Percentiles rank a stretch among this genome's conserved stretches.
These are phyloP conservation scores for Lachancea meyersii DNA, from an alignment of 805 yeast genomes.

Conservation along the genomic window DNA sequence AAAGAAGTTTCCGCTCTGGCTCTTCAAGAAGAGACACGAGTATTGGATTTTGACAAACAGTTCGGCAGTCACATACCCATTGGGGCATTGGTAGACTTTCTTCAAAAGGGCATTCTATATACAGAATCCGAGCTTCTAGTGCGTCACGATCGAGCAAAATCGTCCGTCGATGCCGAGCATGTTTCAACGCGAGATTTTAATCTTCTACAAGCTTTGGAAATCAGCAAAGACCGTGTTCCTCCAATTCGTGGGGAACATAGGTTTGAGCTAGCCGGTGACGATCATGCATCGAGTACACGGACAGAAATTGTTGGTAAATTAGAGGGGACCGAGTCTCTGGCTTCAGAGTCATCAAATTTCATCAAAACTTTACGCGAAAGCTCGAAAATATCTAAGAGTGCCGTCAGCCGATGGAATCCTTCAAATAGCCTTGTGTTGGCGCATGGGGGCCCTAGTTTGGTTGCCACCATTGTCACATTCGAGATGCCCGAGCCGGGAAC, in stretches of 20 bases:
- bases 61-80: conserved; percentile 53
- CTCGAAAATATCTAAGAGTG: conserved; percentile 38
- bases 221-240: conserved; percentile 35
- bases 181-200: conserved; percentile 35
- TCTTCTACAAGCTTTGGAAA: conserved; percentile 48
- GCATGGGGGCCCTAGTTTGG: conserved; percentile 46
- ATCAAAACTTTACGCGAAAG: conserved; percentile 36
- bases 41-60: conserved; percentile 48
- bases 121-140: conserved; percentile 61
- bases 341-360: conserved; percentile 20
- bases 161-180: conserved; percentile 21
- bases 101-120: conserved; percentile 81
- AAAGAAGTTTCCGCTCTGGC: conserved; percentile 73
- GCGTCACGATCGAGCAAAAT: conserved; percentile 26
- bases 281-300: neutral
- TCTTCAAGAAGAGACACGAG: conserved; percentile 64
- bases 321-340: neutral
- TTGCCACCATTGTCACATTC: conserved; percentile 41
- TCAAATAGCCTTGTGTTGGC: conserved; percentile 40
- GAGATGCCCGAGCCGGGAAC: conserved; percentile 15
- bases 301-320: neutral
- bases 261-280: conserved; percentile 28
- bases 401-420: conserved; percentile 56
- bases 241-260: conserved; percentile 28
- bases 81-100: conserved; percentile 73